A percentile compares a stretch with the other conserved stretches of the same genome.
These are phyloP conservation scores for Boletus reticulatus DNA, from an alignment of 768 basidiomycete species.

Conservation along the genomic window DNA sequence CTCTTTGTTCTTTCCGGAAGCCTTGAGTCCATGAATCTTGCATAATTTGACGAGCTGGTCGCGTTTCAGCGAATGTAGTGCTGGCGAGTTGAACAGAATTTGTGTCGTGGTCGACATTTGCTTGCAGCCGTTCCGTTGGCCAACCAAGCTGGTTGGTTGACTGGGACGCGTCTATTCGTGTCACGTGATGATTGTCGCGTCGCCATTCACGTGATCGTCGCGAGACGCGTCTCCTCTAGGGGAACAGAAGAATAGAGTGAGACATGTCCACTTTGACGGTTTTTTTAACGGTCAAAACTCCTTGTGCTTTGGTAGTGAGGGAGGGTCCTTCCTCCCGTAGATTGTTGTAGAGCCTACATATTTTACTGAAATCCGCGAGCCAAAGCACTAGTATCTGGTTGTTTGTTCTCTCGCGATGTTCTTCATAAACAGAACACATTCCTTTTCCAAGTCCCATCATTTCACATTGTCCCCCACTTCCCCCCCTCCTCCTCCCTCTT, in stretches of 20 bases:
- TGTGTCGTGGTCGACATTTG: constrained; percentile 70
- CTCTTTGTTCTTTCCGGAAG: constrained; percentile 74
- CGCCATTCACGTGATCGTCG: constrained; percentile 12
- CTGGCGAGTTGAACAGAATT: constrained; percentile 83
- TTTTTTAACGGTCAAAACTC: neutral
- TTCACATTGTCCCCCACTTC: neutral
- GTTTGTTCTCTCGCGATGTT: constrained; percentile 6
- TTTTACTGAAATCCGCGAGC: neutral
- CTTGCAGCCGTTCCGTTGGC: constrained; percentile 1
- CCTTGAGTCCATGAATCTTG: constrained; percentile 80
- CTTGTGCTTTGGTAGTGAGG: neutral
- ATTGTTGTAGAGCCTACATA: neutral
- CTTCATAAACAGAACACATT: constrained; percentile 14
- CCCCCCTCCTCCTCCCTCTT: neutral
- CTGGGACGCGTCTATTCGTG: neutral
- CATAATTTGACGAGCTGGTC: constrained; percentile 83
- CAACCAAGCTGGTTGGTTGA: constrained; percentile 16
- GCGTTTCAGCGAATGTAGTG: constrained; percentile 78
- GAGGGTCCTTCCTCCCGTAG: neutral
- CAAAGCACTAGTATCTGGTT: neutral
- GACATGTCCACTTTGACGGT: constrained; percentile 5
- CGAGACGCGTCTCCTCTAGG: constrained; percentile 1
- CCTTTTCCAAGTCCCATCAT: neutral
- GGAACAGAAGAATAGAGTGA: constrained; percentile 14
- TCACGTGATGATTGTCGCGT: constrained; percentile 21